phyloP scores from a whole-genome alignment of 1,284 basidiomycete genomes.

The Erythrobasidium hasegawianum region DNA sequence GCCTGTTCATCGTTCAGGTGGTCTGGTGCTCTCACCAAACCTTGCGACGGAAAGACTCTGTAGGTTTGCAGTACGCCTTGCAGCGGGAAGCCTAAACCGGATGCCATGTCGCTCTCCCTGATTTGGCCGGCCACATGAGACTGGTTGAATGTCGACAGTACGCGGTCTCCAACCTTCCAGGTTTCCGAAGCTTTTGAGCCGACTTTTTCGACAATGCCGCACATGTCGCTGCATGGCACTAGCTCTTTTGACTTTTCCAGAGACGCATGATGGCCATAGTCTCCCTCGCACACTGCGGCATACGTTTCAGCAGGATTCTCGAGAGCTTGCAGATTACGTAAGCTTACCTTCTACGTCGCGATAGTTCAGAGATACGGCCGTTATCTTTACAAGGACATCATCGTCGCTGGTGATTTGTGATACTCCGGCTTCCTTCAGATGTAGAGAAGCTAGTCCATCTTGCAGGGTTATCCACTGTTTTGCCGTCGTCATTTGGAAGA shows the following conservation, averaged over 20 bases:
- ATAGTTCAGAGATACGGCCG: slow-evolving; percentile 12
- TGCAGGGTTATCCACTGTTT: slow-evolving; percentile 1
- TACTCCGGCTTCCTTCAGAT: not conserved
- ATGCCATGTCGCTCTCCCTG: not conserved
- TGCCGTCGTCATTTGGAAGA: too few relatives aligned
- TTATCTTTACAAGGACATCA: slow-evolving; percentile 10
- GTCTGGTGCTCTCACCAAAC: slow-evolving; percentile 4
- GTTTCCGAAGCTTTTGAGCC: not conserved
- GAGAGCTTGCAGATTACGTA: not conserved
- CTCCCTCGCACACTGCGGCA: not conserved
- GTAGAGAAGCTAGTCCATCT: not conserved
- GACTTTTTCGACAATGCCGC: slow-evolving; percentile 7
- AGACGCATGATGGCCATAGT: slow-evolving; percentile 11
- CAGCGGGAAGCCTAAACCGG: slow-evolving; percentile 8
- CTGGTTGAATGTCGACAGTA: slow-evolving; percentile 6
- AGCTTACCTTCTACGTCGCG: slow-evolving; percentile 6
- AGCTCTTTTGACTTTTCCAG: not conserved
- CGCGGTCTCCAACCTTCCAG: slow-evolving; percentile 18
- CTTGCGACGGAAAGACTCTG: not conserved
- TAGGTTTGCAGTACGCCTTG: slow-evolving; percentile 1
- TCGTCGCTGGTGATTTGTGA: not conserved
- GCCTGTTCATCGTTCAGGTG: slow-evolving; percentile 1
- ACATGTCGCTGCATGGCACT: slow-evolving; percentile 19
- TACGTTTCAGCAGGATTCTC: too few relatives aligned
- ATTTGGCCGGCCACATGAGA: slow-evolving; percentile 8